Conservation (phyloP, 2,329 filamentous ascomycete genomes). For the Blumeria hordei region DNA sequence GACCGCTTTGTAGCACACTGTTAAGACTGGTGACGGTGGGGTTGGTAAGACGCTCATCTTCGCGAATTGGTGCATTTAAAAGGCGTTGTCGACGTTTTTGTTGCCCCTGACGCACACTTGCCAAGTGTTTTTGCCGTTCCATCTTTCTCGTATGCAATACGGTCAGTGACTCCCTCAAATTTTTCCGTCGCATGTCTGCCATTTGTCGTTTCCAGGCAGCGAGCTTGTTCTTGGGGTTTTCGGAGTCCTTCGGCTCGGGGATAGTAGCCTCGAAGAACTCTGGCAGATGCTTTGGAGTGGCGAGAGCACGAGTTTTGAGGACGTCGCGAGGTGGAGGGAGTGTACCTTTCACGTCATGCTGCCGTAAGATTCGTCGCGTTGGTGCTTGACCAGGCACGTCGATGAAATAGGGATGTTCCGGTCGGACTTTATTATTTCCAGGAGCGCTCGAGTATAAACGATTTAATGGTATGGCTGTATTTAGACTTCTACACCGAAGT, state of each 20-base stretch:
- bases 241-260: conserved; percentile 21
- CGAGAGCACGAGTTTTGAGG: conserved; percentile 34
- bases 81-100: conserved; percentile 23
- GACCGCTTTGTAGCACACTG: conserved; percentile 22
- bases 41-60: conserved; percentile 55
- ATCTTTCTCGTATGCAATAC: conserved; percentile 45
- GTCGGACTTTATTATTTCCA: neutral
- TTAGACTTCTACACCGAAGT: too few species aligned
- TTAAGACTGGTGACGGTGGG: conserved; percentile 34
- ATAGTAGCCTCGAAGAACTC: conserved; percentile 37
- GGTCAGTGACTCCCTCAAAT: conserved; percentile 45
- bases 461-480: too few species aligned
- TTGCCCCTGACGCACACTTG: conserved; percentile 21
- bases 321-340: conserved; percentile 65
- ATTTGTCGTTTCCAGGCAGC: conserved; percentile 45
- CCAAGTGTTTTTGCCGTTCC: conserved; percentile 16
- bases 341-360: conserved; percentile 37
- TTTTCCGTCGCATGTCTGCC: conserved; percentile 44
- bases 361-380: neutral
- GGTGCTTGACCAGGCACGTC: neutral
- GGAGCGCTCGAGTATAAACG: too few species aligned
- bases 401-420: neutral
- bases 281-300: conserved; percentile 29
- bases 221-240: conserved; percentile 10
- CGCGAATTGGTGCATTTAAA: conserved; percentile 39